Evolutionary conservation across 78 protist species (phyloP).

Genomic region (Emiliania huxleyi): DNA sequence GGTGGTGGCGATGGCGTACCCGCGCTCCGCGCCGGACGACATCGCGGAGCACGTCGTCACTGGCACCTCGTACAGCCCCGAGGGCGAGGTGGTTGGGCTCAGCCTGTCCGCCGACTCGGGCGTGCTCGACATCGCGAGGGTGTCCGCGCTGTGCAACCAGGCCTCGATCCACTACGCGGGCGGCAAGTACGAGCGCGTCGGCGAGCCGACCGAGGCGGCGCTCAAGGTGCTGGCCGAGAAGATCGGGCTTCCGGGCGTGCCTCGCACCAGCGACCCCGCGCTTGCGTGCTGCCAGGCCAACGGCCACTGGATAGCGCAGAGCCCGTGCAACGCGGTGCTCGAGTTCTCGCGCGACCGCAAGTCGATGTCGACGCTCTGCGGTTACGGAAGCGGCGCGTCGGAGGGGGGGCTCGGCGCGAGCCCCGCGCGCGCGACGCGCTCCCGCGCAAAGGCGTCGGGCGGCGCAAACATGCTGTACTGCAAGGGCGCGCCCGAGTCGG

Average conservation of each 20-base stretch:
- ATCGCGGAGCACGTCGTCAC: neutral
- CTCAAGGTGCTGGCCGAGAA: slow-evolving; percentile 65
- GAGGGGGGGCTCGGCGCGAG: neutral
- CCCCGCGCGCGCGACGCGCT: neutral
- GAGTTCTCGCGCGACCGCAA: slow-evolving; percentile 75
- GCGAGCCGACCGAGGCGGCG: slow-evolving; percentile 72
- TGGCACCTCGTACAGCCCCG: slow-evolving; percentile 43
- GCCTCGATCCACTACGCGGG: neutral
- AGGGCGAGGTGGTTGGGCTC: neutral
- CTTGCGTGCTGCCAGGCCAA: neutral
- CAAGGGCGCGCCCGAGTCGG: slow-evolving; percentile 74
- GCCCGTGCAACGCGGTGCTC: slow-evolving; percentile 40
- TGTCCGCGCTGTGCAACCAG: slow-evolving; percentile 61
- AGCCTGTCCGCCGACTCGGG: neutral
- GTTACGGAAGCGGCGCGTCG: neutral
- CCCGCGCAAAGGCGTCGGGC: neutral
- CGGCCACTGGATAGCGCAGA: neutral
- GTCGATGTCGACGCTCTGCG: slow-evolving; percentile 59
- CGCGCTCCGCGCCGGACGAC: neutral
- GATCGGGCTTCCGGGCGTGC: slow-evolving; percentile 28
- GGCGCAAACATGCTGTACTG: slow-evolving; percentile 21
- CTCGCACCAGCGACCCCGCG: neutral
- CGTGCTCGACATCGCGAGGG: slow-evolving; percentile 17
- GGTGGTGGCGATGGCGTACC: slow-evolving; percentile 25
- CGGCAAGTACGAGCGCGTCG: slow-evolving; percentile 33